phyloP scores from a whole-genome alignment of 176 grass and related monocot genomes.

The Phoenix roebelenii region DNA sequence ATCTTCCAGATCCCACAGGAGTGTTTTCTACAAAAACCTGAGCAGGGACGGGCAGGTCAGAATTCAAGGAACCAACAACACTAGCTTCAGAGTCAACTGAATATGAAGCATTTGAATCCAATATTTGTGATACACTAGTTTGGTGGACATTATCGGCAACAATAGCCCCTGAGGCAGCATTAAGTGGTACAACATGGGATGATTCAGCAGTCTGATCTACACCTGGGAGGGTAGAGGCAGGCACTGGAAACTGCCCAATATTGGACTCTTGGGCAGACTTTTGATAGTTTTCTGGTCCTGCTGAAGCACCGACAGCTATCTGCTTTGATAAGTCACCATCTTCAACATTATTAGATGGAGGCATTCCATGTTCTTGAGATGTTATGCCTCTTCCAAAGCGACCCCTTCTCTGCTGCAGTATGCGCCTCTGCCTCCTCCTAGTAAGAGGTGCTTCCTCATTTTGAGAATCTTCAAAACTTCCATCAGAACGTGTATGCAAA shows the following conservation, averaged over 20 bases:
- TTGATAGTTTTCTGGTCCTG: constrained; percentile 37
- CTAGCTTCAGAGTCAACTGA: constrained; percentile 40
- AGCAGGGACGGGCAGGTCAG: constrained; percentile 78
- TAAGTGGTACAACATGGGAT: constrained; percentile 39
- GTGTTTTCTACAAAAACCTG: constrained; percentile 97
- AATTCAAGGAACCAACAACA: constrained; percentile 49
- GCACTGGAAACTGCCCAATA: constrained; percentile 26
- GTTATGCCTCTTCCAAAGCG: constrained; percentile 38
- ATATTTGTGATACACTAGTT: constrained; percentile 18
- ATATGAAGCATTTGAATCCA: constrained; percentile 41
- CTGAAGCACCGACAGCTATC: constrained; percentile 18
- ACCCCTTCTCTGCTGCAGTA: constrained; percentile 75
- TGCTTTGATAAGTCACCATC: constrained; percentile 42
- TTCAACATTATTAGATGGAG: constrained; percentile 28
- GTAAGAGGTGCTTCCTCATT: constrained; percentile 61
- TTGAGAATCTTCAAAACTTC: constrained; percentile 57
- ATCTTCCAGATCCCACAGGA: constrained; percentile 92
- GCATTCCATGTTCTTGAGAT: constrained; percentile 45
- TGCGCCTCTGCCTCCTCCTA: constrained; percentile 73
- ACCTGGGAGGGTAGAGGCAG: constrained; percentile 31
- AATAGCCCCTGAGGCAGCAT: constrained; percentile 19
- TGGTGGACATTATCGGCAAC: constrained; percentile 40
- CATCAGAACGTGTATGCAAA: constrained; percentile 81
- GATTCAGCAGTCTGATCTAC: constrained; percentile 29
- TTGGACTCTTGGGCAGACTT: constrained; percentile 39